Base-by-base conservation (phyloP, 2,329 filamentous ascomycete species). In the Clarireedia homoeocarpa region DNA sequence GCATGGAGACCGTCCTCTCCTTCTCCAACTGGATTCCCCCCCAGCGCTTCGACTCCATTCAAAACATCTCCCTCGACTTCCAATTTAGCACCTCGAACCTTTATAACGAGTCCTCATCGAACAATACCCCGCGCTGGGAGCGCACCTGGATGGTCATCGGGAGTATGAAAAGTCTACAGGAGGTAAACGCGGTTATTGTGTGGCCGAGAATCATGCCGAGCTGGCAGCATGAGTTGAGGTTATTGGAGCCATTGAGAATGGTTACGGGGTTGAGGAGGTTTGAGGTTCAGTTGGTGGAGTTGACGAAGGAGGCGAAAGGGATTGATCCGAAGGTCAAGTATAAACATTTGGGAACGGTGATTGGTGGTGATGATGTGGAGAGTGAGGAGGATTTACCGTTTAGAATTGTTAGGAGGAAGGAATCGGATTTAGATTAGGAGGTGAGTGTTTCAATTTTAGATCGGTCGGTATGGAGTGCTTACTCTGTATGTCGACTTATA, bases 31-130 rank as follows among this genome's bases (percentile, higher is more conserved):
- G 56, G 10, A 50, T 63, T 14, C 51, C 65, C 3, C 61, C 64
- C 5, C 58, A 59, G 14, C 63, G 64, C 24, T 62, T 65, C 47
- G 61, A 63, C 46, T 48, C 55, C 15, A 64, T 66, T 24, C 51
- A 56, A 15, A 55, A 50, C 4, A n/a, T 66, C 1, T 55, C 58
- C 24, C 50, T 46, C 2, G 9, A 46, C 12, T 46, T 46, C 23
- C 17, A 46, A 9, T 46, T 46, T 20, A 14, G 10, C 17, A 20
- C 23, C 23, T 46, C 42, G n/a, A 24, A 10, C 42, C 17, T 7
- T 10, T 46, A 46, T 20, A 46, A 56, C 17, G 53, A 56, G 48
- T 39, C 53, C 39, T 53, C 59, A 7, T 36, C 26, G 12, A 63
- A 58, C n/a, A 54, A 64, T 12, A 39, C 39, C 4, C 51, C 50